Conservation (phyloP, 164 flowering plant genomes). For the Vitis vinifera region ASM3070453v1 NC_081820.1:27460501-27461000, state of each 20-base stretch:
- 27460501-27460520: not conserved
- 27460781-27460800: not conserved
- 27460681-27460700: conserved; percentile 17
- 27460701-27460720: conserved; percentile 2
- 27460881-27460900: conserved; percentile 14
- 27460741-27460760: not conserved
- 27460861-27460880: not conserved
- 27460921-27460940: conserved; percentile 42
- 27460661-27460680: conserved; percentile 63
- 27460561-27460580: conserved; percentile 24
- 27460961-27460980: conserved; percentile 84
- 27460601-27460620: conserved; percentile 32
- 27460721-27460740: not conserved
- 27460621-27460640: conserved; percentile 58
- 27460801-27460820: not conserved
- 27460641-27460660: conserved; percentile 56
- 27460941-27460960: conserved; percentile 77
- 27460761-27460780: not conserved
- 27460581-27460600: conserved; percentile 67
- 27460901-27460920: conserved; percentile 70
- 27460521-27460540: conserved; percentile 14
- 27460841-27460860: not conserved
- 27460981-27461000: conserved; percentile 32
- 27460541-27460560: conserved; percentile 22
- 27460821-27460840: not conserved